phyloP scores from a whole-genome alignment of 2,329 filamentous ascomycete genomes.

The Trichoderma hamatum region DNA sequence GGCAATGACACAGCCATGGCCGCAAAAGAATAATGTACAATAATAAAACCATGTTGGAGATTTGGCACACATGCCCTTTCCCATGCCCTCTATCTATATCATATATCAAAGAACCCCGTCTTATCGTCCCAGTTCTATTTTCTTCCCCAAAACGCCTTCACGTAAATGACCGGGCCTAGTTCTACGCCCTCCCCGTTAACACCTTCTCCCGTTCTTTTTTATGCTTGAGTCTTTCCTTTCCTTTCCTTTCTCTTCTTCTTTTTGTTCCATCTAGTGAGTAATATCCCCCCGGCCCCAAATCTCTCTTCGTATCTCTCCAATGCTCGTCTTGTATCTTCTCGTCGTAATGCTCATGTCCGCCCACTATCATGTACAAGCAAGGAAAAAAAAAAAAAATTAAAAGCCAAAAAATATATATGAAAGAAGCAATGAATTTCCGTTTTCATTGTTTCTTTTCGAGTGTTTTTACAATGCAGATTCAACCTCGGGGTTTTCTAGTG shows the following conservation, averaged over 20 bases:
- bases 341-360: constrained; percentile 9
- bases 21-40: constrained; percentile 7
- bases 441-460: background rate
- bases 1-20: background rate
- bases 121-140: constrained; percentile 35
- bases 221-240: constrained; percentile 30
- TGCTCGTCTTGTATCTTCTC: constrained; percentile 17
- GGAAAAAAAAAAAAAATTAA: background rate
- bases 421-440: background rate
- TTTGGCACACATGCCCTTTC: constrained; percentile 29
- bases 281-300: background rate
- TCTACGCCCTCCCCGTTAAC: constrained; percentile 20
- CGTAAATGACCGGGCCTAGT: constrained; percentile 11
- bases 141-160: constrained; percentile 21
- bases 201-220: constrained; percentile 32
- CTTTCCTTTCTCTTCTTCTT: background rate
- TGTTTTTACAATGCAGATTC: constrained; percentile 13
- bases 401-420: background rate
- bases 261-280: background rate
- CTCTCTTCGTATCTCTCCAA: background rate
- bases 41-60: constrained; percentile 33
- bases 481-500: constrained; percentile 30
- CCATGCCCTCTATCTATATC: constrained; percentile 35
- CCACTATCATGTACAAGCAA: constrained; percentile 11
- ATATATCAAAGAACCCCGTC: constrained; percentile 31